Evolutionary conservation across 768 basidiomycete species (phyloP).

Genomic region (Hygrocybe punicea): DNA sequence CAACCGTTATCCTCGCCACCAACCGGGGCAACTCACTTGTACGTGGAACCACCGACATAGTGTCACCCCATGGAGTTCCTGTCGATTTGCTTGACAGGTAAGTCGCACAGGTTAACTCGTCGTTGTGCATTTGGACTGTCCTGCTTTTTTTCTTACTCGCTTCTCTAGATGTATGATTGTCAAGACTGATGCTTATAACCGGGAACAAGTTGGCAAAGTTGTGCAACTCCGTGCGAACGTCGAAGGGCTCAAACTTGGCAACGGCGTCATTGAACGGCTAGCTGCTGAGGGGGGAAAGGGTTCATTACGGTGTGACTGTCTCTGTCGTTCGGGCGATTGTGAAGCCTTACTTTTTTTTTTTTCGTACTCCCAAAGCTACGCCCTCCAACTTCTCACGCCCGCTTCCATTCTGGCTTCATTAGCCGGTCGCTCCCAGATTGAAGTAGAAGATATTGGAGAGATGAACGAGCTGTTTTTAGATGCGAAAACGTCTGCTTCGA

Average conservation of each 20-base stretch:
- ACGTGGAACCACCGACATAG: constrained; percentile 87
- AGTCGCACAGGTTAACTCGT: constrained; percentile 19
- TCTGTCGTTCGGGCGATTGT: constrained; percentile 2
- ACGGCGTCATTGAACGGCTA: constrained; percentile 74
- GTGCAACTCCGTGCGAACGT: constrained; percentile 81
- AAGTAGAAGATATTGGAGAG: constrained; percentile 85
- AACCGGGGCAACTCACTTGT: constrained; percentile 92
- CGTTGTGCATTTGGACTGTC: constrained; percentile 3
- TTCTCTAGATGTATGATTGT: constrained; percentile 82
- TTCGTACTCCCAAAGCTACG: constrained; percentile 55
- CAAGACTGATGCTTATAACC: constrained; percentile 78
- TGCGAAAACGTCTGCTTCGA: constrained; percentile 73
- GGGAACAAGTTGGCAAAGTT: constrained; percentile 83
- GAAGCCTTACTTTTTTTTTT: constrained; percentile 11
- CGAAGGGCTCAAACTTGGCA: constrained; percentile 75
- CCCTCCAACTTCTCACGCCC: constrained; percentile 86
- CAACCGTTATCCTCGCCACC: constrained; percentile 94
- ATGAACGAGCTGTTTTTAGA: constrained; percentile 95
- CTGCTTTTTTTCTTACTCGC: constrained; percentile 8
- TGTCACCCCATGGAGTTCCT: constrained; percentile 90
- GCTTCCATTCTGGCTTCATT: constrained; percentile 82
- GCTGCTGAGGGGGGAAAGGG: constrained; percentile 79
- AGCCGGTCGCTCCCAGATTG: constrained; percentile 75
- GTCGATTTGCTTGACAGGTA: constrained; percentile 91
- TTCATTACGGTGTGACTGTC: constrained; percentile 63